Evolutionary conservation across 495 filamentous ascomycete species (phyloP), one percentile per base, ranked within the genome.

Genomic region (Penicillium macrosclerotiorum): DNA sequence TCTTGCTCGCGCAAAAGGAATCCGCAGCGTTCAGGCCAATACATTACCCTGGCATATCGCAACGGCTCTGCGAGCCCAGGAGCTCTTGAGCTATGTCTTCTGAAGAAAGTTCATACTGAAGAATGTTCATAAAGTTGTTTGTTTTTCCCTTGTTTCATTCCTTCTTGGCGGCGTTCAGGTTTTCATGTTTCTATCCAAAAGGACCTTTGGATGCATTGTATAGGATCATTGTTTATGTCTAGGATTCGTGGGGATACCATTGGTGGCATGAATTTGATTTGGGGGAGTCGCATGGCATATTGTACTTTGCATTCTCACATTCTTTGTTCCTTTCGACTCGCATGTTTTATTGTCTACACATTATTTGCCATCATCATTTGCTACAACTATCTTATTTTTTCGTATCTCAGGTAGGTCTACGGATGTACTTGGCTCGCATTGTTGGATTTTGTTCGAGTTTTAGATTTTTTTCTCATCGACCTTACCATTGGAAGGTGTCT

Each of bases 1-100:
- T 20, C 70, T 96, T 58, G 88, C 86, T 19, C 76, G 84, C 42
- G 77, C 79, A 20, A 78, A 83, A 48, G 86, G 88, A 3, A 72
- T 86, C 32, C 72, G 81, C 38, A 79, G 82, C 35, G 71, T 73
- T 14, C 81, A 81, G 35, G 67, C 62, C 18, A 83, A 84, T 45
- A 76, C 84, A 0, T 60, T 90, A 52, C 91, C 91, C 17, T 92
- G 88, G 86, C 90, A 96, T 75, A 74, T 96, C 49, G 85, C 81
- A 19, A 86, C 81, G n/a, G 90, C 84, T 23, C 75, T 85, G 54
- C 83, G 84, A 63, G 86, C 65, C 16, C 72, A 75, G 36, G 67
- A 72, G 54, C 54, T 73, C 18, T 38, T 75, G 45, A 75, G 72
- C 48, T 71, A 71, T 61, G 63, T 70, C 56, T 55, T 75, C 45